phyloP scores from a whole-genome alignment of 306 rosid species.

The Vigna nakashimae region DNA sequence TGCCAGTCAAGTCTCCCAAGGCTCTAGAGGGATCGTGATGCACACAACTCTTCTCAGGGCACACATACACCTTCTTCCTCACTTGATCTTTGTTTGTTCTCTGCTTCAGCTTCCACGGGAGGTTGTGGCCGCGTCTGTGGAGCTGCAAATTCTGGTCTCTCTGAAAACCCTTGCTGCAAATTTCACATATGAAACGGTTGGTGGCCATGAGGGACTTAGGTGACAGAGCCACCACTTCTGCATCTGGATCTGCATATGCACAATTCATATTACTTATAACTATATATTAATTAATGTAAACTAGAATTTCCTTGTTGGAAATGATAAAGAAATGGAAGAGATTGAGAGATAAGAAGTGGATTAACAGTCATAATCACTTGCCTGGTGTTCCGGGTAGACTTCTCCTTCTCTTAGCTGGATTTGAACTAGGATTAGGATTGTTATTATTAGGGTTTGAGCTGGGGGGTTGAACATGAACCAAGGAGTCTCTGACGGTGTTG shows the following conservation, averaged over 20 bases:
- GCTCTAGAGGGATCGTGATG: constrained; percentile 88
- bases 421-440: constrained; percentile 60
- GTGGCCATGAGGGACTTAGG: constrained; percentile 92
- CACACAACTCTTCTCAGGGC: constrained; percentile 86
- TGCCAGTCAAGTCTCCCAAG: constrained; percentile 91
- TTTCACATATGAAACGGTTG: constrained; percentile 82
- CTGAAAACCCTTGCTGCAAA: constrained; percentile 87
- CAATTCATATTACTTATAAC: not conserved
- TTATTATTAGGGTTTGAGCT: constrained; percentile 44
- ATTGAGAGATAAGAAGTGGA: constrained; percentile 18
- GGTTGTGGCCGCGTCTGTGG: constrained; percentile 90
- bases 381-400: constrained; percentile 94
- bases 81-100: constrained; percentile 64
- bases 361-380: constrained; percentile 38
- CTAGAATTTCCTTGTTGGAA: not conserved
- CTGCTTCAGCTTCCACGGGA: constrained; percentile 88
- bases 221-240: constrained; percentile 85
- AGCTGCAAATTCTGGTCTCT: constrained; percentile 94
- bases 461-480: constrained; percentile 47
- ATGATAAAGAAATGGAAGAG: not conserved
- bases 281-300: not conserved
- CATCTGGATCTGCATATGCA: constrained; percentile 75
- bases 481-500: constrained; percentile 43
- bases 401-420: constrained; percentile 70
- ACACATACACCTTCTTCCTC: constrained; percentile 81